These are phyloP conservation scores for Cetradonia linearis DNA, from an alignment of 495 filamentous ascomycete genomes.

Conservation along the genomic window DNA sequence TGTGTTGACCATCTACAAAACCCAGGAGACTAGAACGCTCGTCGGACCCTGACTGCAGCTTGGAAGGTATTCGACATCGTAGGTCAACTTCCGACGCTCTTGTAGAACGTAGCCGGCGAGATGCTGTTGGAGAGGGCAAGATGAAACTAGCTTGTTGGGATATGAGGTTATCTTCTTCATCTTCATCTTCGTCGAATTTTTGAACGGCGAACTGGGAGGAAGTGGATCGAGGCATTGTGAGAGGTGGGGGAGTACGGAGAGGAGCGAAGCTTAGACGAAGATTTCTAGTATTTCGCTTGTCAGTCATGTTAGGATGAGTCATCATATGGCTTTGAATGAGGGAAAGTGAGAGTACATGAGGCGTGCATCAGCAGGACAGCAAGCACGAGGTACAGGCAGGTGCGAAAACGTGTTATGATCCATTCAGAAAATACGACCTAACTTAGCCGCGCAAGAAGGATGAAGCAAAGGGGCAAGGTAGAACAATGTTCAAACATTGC, in stretches of 20 bases:
- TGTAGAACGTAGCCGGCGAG: slow-evolving; percentile 22
- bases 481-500: background rate
- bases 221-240: slow-evolving; percentile 24
- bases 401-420: slow-evolving; percentile 5
- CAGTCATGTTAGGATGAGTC: slow-evolving; percentile 18
- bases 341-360: slow-evolving; percentile 11
- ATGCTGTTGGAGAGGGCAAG: slow-evolving; percentile 19
- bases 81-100: slow-evolving; percentile 26
- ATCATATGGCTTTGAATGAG: slow-evolving; percentile 4
- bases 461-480: background rate
- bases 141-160: slow-evolving; percentile 11
- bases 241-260: slow-evolving; percentile 14
- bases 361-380: slow-evolving; percentile 19
- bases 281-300: slow-evolving; percentile 20
- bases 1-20: slow-evolving; percentile 15
- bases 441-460: background rate
- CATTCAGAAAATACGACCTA: background rate
- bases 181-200: slow-evolving; percentile 16
- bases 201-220: slow-evolving; percentile 13
- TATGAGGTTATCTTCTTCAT: slow-evolving; percentile 20
- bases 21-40: slow-evolving; percentile 26
- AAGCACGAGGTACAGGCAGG: slow-evolving; percentile 18
- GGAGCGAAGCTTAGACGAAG: slow-evolving; percentile 16
- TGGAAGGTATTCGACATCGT: slow-evolving; percentile 24
- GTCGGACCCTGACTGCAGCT: slow-evolving; percentile 17